A percentile compares a stretch with the other conserved stretches of the same genome.
These are phyloP conservation scores for Mortierella sp. DNA, from an alignment of 371 early-diverging fungal genomes.

Conservation along the genomic window DNA sequence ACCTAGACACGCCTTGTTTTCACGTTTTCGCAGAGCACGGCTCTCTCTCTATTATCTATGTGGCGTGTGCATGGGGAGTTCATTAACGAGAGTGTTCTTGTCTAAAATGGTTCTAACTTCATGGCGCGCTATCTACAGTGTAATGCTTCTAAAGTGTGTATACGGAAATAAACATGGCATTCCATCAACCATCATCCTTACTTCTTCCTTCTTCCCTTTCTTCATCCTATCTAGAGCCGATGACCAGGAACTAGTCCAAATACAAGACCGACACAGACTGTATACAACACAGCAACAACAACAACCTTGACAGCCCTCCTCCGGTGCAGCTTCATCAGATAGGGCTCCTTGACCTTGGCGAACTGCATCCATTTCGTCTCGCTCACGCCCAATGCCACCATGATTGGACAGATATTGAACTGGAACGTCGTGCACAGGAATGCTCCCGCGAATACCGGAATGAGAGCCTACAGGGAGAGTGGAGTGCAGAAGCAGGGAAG, in stretches of 20 bases:
- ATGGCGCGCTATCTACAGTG: conserved; percentile 2
- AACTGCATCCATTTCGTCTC: conserved; percentile 48
- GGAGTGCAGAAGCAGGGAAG: not conserved
- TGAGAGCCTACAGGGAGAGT: conserved; percentile 37
- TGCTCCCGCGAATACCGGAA: conserved; percentile 54
- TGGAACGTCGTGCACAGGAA: conserved; percentile 48
- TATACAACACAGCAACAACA: conserved; percentile 33
- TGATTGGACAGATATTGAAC: conserved; percentile 44
- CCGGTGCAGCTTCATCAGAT: conserved; percentile 34
- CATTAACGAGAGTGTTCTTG: not conserved
- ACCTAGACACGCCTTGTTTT: not conserved
- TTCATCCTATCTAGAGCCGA: conserved; percentile 11
- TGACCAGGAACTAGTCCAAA: conserved; percentile 46
- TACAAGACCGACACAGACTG: conserved; percentile 24
- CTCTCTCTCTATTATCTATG: too few species aligned
- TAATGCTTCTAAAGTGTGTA: not conserved
- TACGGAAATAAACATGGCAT: not conserved
- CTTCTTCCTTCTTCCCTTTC: not conserved
- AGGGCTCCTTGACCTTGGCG: conserved; percentile 41
- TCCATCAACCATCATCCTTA: not conserved
- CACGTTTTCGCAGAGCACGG: too few species aligned
- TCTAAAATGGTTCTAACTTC: not conserved
- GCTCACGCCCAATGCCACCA: conserved; percentile 36
- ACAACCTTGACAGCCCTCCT: conserved; percentile 29
- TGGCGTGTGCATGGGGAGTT: not conserved